Conservation (phyloP, 2,329 filamentous ascomycete species). For the Mycosphaerella sp. region DNA sequence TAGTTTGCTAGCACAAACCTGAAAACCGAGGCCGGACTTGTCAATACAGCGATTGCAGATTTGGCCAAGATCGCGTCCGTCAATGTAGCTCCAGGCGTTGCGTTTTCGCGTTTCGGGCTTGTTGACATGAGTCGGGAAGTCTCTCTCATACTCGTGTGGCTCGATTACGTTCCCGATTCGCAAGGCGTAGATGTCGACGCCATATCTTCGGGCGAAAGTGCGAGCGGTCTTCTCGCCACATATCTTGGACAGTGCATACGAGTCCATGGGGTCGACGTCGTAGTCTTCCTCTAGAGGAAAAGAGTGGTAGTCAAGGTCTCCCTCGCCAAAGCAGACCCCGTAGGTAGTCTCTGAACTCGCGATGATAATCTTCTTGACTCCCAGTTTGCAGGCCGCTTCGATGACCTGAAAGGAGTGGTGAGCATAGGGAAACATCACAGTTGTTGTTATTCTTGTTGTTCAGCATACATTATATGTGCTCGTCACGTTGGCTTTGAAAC, state of each 20-base stretch:
- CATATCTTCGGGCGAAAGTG: constrained; percentile 52
- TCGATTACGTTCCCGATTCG: constrained; percentile 58
- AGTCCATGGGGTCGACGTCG: constrained; percentile 56
- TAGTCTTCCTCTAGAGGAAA: constrained; percentile 56
- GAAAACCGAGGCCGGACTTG: constrained; percentile 53
- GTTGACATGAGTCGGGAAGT: constrained; percentile 38
- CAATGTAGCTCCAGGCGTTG: constrained; percentile 59
- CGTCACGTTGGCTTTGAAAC: constrained; percentile 51
- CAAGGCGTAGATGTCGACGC: constrained; percentile 50
- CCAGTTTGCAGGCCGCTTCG: constrained; percentile 57
- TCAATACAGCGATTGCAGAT: constrained; percentile 53
- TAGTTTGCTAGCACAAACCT: constrained; percentile 27
- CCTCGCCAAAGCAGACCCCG: constrained; percentile 57
- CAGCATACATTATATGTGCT: constrained; percentile 49
- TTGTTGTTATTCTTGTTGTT: background rate
- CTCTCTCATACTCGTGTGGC: constrained; percentile 53
- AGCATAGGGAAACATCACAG: background rate
- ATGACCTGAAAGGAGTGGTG: constrained; percentile 38
- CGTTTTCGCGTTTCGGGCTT: constrained; percentile 48
- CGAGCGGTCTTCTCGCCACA: constrained; percentile 53
- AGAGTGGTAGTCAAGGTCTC: constrained; percentile 50
- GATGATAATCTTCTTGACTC: constrained; percentile 57
- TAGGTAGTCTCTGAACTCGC: constrained; percentile 56
- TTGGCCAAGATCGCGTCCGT: constrained; percentile 56
- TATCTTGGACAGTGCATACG: constrained; percentile 56